A percentile compares a stretch with the other conserved stretches of the same genome.
phyloP scores from a whole-genome alignment of 768 basidiomycete species.

The Mrakia blollopis region DNA sequence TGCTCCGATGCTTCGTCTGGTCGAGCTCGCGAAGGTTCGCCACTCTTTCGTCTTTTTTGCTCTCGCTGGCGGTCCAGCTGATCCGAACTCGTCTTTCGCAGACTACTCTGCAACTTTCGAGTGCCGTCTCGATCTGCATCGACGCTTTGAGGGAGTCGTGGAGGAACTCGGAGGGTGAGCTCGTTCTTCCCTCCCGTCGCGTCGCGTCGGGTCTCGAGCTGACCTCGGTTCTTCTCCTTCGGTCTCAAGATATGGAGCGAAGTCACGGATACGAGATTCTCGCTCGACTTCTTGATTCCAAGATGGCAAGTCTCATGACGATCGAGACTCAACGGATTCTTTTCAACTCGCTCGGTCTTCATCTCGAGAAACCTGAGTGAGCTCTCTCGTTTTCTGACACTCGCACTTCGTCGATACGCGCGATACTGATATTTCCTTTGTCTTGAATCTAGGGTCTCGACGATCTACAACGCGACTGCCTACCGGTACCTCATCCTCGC shows the following conservation, averaged over 20 bases:
- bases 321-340: slow-evolving; percentile 73
- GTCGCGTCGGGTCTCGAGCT: background rate
- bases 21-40: slow-evolving; percentile 66
- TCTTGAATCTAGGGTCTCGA: slow-evolving; percentile 73
- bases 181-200: background rate
- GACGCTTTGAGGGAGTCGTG: slow-evolving; percentile 78
- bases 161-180: slow-evolving; percentile 69
- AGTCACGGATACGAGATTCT: slow-evolving; percentile 83
- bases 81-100: slow-evolving; percentile 39
- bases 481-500: slow-evolving; percentile 81
- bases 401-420: background rate
- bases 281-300: slow-evolving; percentile 63
- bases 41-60: background rate
- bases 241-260: slow-evolving; percentile 69
- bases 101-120: slow-evolving; percentile 71
- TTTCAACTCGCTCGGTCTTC: slow-evolving; percentile 80
- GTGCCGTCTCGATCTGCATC: slow-evolving; percentile 64
- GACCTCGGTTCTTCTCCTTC: background rate
- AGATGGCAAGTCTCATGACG: slow-evolving; percentile 65
- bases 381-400: slow-evolving; percentile 37
- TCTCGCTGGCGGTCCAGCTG: background rate
- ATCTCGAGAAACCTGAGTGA: slow-evolving; percentile 74
- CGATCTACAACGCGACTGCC: slow-evolving; percentile 72
- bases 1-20: slow-evolving; percentile 62
- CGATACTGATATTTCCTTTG: slow-evolving; percentile 17